Evolutionary conservation across 31 red algal species (phyloP).

Genomic region (Porphyra umbilicalis): DNA sequence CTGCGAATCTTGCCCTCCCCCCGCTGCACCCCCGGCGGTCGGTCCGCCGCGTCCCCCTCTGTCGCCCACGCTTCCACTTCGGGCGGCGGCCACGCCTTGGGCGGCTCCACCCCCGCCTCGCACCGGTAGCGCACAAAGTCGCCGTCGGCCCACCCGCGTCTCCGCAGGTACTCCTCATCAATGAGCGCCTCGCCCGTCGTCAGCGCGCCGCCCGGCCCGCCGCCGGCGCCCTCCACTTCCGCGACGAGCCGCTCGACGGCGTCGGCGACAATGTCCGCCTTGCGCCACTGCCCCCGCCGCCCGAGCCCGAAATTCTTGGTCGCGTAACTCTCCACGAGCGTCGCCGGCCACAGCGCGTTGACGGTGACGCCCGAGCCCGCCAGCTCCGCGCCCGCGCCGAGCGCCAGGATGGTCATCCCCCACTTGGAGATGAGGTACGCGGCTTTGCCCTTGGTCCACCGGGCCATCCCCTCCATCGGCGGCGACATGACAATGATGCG

Average conservation of each 20-base stretch:
- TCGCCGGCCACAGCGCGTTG: constrained; percentile 95
- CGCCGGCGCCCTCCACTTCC: constrained; percentile 27
- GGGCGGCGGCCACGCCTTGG: constrained; percentile 72
- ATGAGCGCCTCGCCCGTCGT: constrained; percentile 75
- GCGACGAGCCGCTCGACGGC: constrained; percentile 61
- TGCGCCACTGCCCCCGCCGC: constrained; percentile 80
- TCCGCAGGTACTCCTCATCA: constrained; percentile 91
- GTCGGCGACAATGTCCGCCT: constrained; percentile 79
- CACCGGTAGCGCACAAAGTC: constrained; percentile 89
- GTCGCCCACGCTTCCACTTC: neutral
- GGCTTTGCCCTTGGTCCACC: constrained; percentile 58
- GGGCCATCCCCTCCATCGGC: constrained; percentile 69
- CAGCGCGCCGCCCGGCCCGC: neutral
- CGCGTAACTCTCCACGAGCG: constrained; percentile 92
- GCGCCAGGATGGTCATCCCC: constrained; percentile 98
- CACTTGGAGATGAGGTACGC: constrained; percentile 95
- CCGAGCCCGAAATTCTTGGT: constrained; percentile 94
- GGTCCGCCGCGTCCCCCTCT: neutral
- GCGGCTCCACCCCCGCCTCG: constrained; percentile 65
- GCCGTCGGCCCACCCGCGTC: constrained; percentile 25
- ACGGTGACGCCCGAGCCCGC: constrained; percentile 53
- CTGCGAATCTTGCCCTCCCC: neutral
- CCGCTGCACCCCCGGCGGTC: neutral
- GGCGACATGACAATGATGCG: constrained; percentile 96
- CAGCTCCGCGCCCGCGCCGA: constrained; percentile 79